Base-by-base conservation (phyloP, 2,329 filamentous ascomycete genomes). In the Penicillium sp. region DNA sequence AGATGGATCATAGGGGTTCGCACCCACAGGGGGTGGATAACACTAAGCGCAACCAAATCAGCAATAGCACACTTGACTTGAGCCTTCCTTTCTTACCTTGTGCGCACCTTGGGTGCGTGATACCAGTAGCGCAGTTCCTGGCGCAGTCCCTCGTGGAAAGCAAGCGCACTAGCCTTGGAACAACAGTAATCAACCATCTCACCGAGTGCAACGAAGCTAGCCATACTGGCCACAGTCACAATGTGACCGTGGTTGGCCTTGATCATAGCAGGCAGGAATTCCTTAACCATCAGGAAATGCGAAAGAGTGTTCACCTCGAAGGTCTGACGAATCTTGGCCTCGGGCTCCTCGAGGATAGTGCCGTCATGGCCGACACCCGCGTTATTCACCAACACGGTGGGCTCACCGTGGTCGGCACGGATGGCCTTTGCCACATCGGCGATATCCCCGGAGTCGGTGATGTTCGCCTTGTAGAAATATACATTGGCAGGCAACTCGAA, bases 211-310 rank as follows among this genome's bases (percentile, higher is more conserved):
- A 78, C 49, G 57, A 77, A 81, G 30, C 74, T 76, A 9, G 77
- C 77, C 59, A 76, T 69, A 50, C 75, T 79, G 2, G 80, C 79
- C 12, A 83, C 71, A 0, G 78, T 80, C 10, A 83, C 70, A 27
- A 83, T 69, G 53, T 82, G 80, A 2, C 80, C 80, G 55, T 79
- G 78, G 55, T 79, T 75, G 14, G 67, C 64, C 37, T 60, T 58
- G 18, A 79, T 59, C 77, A 80, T 80, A 41, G 67, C 65, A 0
- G 78, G 78, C 28, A 80, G 56, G 63, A 80, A 80, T 53, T 77
- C 76, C 43, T 74, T 71, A 9, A 77, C 72, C 49, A 72, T 76
- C 49, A 72, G 71, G 63, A 74, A 80, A 58, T 80, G 77, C 16
- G 73, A 68, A 39, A 80, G 67, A 8, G 74, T 68, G 63, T 80